A percentile compares a stretch with the other conserved stretches of the same genome.
These are phyloP conservation scores for Incumbomyces lentus DNA, from an alignment of 2,329 filamentous ascomycete species.

Conservation along the genomic window DNA sequence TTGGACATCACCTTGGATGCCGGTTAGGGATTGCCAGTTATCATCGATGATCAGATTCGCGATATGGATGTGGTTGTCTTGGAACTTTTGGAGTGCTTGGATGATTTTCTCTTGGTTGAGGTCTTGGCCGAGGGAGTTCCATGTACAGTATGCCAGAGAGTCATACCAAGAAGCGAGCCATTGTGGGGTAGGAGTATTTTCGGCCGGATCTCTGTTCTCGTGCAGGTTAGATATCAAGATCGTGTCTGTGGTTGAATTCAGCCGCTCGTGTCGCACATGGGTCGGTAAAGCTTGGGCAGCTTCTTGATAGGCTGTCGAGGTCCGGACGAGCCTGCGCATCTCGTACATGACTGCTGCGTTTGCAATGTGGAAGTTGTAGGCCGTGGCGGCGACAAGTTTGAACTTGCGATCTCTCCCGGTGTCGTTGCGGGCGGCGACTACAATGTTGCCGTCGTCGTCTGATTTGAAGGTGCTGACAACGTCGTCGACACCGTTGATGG, in stretches of 20 bases:
- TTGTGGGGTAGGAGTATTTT: slow-evolving; percentile 28
- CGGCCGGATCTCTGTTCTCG: slow-evolving; percentile 41
- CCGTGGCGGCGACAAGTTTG: slow-evolving; percentile 59
- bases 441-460: slow-evolving; percentile 53
- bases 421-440: slow-evolving; percentile 65
- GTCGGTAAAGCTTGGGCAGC: slow-evolving; percentile 10
- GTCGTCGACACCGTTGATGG: slow-evolving; percentile 62
- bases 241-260: slow-evolving; percentile 31
- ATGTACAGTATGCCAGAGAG: slow-evolving; percentile 88
- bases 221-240: slow-evolving; percentile 39
- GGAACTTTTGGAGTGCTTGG: slow-evolving; percentile 60
- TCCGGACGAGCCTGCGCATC: slow-evolving; percentile 55
- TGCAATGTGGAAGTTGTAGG: slow-evolving; percentile 62
- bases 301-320: slow-evolving; percentile 22
- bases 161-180: slow-evolving; percentile 90
- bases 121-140: slow-evolving; percentile 81
- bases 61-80: slow-evolving; percentile 62
- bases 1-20: slow-evolving; percentile 40
- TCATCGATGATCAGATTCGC: slow-evolving; percentile 90
- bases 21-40: slow-evolving; percentile 76
- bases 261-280: slow-evolving; percentile 23
- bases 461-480: slow-evolving; percentile 60
- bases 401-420: slow-evolving; percentile 44
- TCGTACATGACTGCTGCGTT: slow-evolving; percentile 79
- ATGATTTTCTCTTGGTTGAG: slow-evolving; percentile 76